These are phyloP conservation scores for Cadophora sp. DNA, from an alignment of 2,329 filamentous ascomycete species.

Conservation along the genomic window DNA sequence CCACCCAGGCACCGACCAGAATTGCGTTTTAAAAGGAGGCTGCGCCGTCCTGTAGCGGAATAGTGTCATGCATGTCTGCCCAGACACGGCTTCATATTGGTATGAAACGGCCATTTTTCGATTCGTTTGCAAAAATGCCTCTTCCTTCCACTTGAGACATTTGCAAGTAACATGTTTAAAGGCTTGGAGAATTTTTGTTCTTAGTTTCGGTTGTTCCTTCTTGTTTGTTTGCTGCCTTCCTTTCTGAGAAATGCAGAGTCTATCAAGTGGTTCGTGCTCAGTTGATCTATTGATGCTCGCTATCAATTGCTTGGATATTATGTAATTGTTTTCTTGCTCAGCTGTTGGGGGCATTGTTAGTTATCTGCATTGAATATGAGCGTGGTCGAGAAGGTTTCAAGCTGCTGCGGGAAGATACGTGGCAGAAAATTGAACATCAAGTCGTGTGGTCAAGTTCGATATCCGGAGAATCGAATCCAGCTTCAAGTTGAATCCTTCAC, in stretches of 20 bases:
- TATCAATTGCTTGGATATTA: neutral
- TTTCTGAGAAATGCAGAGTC: neutral
- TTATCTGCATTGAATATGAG: neutral
- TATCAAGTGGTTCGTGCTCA: constrained; percentile 5
- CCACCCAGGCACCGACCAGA: neutral
- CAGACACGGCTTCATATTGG: constrained; percentile 4
- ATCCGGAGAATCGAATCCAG: neutral
- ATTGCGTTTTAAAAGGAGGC: neutral
- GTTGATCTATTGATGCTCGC: neutral
- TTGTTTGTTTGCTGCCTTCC: neutral
- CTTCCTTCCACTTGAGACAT: constrained; percentile 5
- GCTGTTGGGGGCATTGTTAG: too few relatives aligned
- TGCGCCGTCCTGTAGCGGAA: neutral
- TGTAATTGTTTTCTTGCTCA: neutral
- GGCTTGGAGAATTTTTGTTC: neutral
- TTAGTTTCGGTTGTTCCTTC: neutral
- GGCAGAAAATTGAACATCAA: neutral
- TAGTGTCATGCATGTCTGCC: constrained; percentile 10
- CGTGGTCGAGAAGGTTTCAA: neutral
- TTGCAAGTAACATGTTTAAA: neutral
- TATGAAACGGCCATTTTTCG: neutral
- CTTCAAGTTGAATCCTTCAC: neutral
- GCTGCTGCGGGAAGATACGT: neutral
- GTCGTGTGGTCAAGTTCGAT: too few relatives aligned
- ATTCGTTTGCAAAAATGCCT: constrained; percentile 8